These are phyloP conservation scores for Penicillium lagena DNA, from an alignment of 495 filamentous ascomycete genomes.

Conservation along the genomic window DNA sequence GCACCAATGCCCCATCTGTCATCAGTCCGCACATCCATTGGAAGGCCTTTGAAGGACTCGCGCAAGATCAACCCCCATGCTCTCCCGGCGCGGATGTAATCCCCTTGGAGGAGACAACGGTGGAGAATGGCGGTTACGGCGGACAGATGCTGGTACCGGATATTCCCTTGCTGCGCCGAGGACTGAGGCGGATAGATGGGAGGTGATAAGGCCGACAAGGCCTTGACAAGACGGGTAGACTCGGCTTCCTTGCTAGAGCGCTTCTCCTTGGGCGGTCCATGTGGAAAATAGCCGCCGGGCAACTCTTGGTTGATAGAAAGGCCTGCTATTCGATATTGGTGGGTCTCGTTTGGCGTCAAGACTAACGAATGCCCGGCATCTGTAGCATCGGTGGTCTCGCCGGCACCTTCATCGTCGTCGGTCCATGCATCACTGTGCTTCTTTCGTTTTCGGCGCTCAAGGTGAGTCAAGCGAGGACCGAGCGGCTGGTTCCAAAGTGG, in stretches of 20 bases:
- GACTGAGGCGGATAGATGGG: conserved; percentile 33
- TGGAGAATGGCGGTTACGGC: conserved; percentile 58
- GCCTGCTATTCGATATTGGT: conserved; percentile 43
- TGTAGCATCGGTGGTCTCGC: conserved; percentile 30
- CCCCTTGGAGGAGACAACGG: conserved; percentile 50
- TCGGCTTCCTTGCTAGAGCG: conserved; percentile 4
- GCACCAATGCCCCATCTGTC: conserved; percentile 65
- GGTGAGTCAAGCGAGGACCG: conserved; percentile 27
- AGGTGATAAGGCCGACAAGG: conserved; percentile 22
- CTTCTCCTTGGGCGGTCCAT: conserved; percentile 19
- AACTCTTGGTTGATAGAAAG: conserved; percentile 37
- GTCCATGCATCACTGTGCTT: conserved; percentile 20
- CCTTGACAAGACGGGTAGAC: conserved; percentile 10
- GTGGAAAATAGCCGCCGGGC: conserved; percentile 39
- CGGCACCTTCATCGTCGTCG: conserved; percentile 15
- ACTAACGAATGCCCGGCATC: conserved; percentile 23
- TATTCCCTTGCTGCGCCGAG: conserved; percentile 24
- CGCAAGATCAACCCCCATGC: conserved; percentile 61
- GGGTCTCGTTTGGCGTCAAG: conserved; percentile 39
- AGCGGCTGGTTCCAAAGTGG: conserved; percentile 30
- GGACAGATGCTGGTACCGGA: conserved; percentile 52
- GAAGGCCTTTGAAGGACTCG: conserved; percentile 40
- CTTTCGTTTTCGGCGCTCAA: conserved; percentile 36
- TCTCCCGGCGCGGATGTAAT: conserved; percentile 55
- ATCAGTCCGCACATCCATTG: conserved; percentile 49